Base-by-base conservation (phyloP, 495 filamentous ascomycete species). In the Neurospora hispaniola region DNA sequence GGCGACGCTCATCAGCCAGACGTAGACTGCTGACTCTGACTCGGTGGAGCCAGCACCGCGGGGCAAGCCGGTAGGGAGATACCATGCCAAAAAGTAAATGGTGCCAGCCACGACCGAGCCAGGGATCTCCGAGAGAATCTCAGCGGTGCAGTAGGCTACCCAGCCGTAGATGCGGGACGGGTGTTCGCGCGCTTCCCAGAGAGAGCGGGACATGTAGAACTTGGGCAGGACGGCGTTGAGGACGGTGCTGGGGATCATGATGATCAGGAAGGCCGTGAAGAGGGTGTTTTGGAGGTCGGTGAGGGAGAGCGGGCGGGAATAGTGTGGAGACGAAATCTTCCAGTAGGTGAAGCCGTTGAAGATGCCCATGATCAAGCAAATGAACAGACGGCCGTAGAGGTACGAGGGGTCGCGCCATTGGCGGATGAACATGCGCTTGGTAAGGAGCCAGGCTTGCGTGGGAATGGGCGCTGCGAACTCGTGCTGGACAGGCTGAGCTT, bases 331-430 rank as follows among this genome's bases (percentile, higher is more conserved):
- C 1, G 54, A 66, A 9, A 95, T 85, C 76, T 89, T 85, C 83
- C 87, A 96, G 83, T 96, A 97, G 18, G 94, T 94, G 79, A 96
- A 96, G n/a, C 92, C 91, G 79, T 92, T 93, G 84, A 94, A 94
- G 16, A 94, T 42, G 79, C 83, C 96, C 16, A 80, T 69, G 23
- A 84, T 72, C 8, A 85, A 74, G 3, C 80, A 70, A 0, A 94
- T 62, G 87, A 91, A 72, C 88, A 85, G 73, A 73, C 88, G 86
- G 4, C 90, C 89, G 77, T 91, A 92, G 16, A 96, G 85, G 76
- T 97, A 97, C 0, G 86, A 84, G 0, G 92, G 91, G 35, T 89
- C 90, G 35, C 93, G 89, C 90, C 91, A 96, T 78, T 93, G 93
- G 74, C 93, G 90, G 71, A 91, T 79, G 80, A 93, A 93, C 80